phyloP scores from a whole-genome alignment of 2,329 filamentous ascomycete genomes.

The Zalaria obscura region DNA sequence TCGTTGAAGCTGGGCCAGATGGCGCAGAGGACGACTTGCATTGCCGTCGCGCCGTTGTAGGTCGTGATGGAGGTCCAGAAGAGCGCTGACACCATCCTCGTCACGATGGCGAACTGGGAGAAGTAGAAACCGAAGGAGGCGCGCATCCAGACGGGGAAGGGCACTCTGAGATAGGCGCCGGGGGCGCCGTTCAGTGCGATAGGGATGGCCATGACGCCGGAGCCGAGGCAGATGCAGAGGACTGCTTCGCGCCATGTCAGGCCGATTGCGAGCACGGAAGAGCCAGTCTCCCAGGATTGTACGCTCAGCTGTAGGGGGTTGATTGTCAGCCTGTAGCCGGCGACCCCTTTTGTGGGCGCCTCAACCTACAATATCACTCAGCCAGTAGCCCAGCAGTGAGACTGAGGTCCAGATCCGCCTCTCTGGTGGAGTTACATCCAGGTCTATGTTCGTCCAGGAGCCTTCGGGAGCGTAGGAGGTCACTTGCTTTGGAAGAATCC shows the following conservation, averaged over 20 bases:
- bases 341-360: too few species aligned
- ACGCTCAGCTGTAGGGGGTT: slow-evolving; percentile 16
- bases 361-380: background rate
- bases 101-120: slow-evolving; percentile 39
- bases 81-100: slow-evolving; percentile 38
- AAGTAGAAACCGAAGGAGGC: slow-evolving; percentile 45
- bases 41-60: slow-evolving; percentile 44
- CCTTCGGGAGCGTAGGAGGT: too few species aligned
- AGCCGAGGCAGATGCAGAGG: slow-evolving; percentile 34
- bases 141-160: slow-evolving; percentile 41
- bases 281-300: slow-evolving; percentile 21
- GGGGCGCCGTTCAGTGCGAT: slow-evolving; percentile 45
- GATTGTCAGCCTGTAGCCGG: too few species aligned
- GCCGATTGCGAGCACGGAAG: slow-evolving; percentile 33
- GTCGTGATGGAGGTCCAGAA: slow-evolving; percentile 55
- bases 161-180: slow-evolving; percentile 33
- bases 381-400: slow-evolving; percentile 23
- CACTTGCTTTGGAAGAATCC: too few species aligned
- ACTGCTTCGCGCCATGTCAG: slow-evolving; percentile 41
- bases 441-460: slow-evolving; percentile 16
- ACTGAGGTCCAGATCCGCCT: slow-evolving; percentile 17
- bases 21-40: slow-evolving; percentile 37
- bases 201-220: slow-evolving; percentile 40
- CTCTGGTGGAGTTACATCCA: slow-evolving; percentile 16
- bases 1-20: slow-evolving; percentile 44